Conservation (phyloP, 495 filamentous ascomycete genomes). For the Daldinia concentrica region DNA sequence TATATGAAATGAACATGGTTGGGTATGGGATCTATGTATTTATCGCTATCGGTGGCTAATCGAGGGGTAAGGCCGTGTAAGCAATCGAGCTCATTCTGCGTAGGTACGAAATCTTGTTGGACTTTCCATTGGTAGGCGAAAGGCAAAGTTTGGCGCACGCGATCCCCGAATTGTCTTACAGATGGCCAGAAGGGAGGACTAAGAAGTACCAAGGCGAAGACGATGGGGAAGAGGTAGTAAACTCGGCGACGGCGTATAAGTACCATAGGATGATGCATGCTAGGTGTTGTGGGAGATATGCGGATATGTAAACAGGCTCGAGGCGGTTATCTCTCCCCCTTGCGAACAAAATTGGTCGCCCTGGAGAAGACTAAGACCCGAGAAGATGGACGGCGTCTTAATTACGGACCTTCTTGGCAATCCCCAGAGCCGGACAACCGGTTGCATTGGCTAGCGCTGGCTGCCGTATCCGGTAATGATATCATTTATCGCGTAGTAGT, state of each 20-base stretch:
- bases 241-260: slow-evolving; percentile 34
- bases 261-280: slow-evolving; percentile 40
- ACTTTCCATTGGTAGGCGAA: slow-evolving; percentile 54
- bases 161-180: slow-evolving; percentile 49
- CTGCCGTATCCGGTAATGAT: slow-evolving; percentile 8
- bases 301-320: slow-evolving; percentile 12
- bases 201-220: slow-evolving; percentile 41
- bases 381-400: slow-evolving; percentile 20
- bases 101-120: slow-evolving; percentile 51
- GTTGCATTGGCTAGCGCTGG: slow-evolving; percentile 23
- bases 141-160: slow-evolving; percentile 52
- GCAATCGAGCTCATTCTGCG: slow-evolving; percentile 51
- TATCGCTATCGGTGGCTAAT: slow-evolving; percentile 18
- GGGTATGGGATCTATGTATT: slow-evolving; percentile 51
- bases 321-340: neutral
- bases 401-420: slow-evolving; percentile 24
- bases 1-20: slow-evolving; percentile 60
- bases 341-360: slow-evolving; percentile 2
- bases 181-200: slow-evolving; percentile 43
- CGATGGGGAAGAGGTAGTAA: slow-evolving; percentile 34
- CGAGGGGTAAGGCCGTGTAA: slow-evolving; percentile 46
- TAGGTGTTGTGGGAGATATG: slow-evolving; percentile 1
- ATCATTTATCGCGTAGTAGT: neutral
- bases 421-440: slow-evolving; percentile 16
- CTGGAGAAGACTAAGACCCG: slow-evolving; percentile 11